These are phyloP conservation scores for Amanita fuliginea DNA, from an alignment of 768 basidiomycete species.

Conservation along the genomic window DNA sequence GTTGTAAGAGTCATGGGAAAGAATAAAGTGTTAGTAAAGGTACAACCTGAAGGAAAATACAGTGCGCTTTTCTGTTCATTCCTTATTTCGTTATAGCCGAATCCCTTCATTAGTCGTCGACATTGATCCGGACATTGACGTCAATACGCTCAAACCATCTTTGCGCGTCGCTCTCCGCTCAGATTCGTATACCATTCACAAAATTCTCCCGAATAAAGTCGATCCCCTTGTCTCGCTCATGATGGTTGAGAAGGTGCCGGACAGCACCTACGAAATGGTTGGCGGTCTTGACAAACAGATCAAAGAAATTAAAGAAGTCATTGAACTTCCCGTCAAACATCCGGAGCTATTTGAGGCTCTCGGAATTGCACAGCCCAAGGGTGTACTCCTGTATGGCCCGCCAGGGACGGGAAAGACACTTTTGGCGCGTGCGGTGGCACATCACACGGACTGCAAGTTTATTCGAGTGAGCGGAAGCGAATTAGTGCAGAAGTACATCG, in stretches of 20 bases:
- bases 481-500: conserved; percentile 96
- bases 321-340: conserved; percentile 95
- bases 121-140: conserved; percentile 78
- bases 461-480: conserved; percentile 92
- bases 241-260: conserved; percentile 99
- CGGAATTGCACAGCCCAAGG: conserved; percentile 96
- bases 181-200: conserved; percentile 94
- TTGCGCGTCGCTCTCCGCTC: conserved; percentile 93
- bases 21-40: conserved; percentile 96
- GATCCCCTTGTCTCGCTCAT: conserved; percentile 97
- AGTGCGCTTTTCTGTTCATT: conserved; percentile 45
- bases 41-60: conserved; percentile 98
- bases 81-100: not conserved
- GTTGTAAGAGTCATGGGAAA: conserved; percentile 99
- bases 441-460: conserved; percentile 97
- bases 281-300: conserved; percentile 98
- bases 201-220: conserved; percentile 93
- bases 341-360: conserved; percentile 94
- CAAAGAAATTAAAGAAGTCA: conserved; percentile 95
- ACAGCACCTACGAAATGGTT: conserved; percentile 99
- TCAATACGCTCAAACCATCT: conserved; percentile 68
- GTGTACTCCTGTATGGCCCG: conserved; percentile 90
- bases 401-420: conserved; percentile 97
- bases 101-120: conserved; percentile 64
- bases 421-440: conserved; percentile 89